Evolutionary conservation across 495 filamentous ascomycete species (phyloP), one percentile per base, ranked within the genome.

Genomic region (Tuber calosporum): DNA sequence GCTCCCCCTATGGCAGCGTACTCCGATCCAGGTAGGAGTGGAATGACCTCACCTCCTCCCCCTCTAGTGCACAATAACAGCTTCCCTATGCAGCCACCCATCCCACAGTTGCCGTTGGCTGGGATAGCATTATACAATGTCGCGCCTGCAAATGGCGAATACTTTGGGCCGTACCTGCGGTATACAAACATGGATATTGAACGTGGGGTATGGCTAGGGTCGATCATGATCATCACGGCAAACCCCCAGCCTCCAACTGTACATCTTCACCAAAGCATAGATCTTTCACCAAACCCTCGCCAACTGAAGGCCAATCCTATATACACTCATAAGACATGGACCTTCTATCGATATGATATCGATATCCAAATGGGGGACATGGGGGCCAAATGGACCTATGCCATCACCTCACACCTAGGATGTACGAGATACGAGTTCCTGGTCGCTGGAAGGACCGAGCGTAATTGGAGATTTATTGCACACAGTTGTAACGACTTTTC

Each of bases 111-210:
- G 1, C 95, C 94, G 17, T 89, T 85, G 73, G 90, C 92, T 48
- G 95, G 95, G 3, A 89, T 99, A 4, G 93, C 96, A 72, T 85
- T 96, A 83, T 99, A 96, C 84, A 97, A 95, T 79, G 88, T 97
- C 68, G 89, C 90, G 67, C 93, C 95, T 6, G 96, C 92, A 2
- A 99, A 99, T 74, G 94, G 93, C n/a, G 95, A 98, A 22, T 99
- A 98, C 82, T 98, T 99, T 82, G 95, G 95, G 1, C 95, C 95
- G 0, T 98, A 97, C 82, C 86, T 99, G 62, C 86, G 94, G 74
- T 99, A 99, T 80, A 92, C 92, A 6, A 99, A 99, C 80, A 97
- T 99, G 94, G 92, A 99, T 73, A 79, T 97, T 43, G 94, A 97
- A 81, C 90, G 89, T 78, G 95, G 96, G 2, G 76, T 94, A 42